Percentiles rank a stretch among this genome's conserved stretches.
Conservation (phyloP, 2,329 filamentous ascomycete genomes). For the Falciphora oryzae region DNA sequence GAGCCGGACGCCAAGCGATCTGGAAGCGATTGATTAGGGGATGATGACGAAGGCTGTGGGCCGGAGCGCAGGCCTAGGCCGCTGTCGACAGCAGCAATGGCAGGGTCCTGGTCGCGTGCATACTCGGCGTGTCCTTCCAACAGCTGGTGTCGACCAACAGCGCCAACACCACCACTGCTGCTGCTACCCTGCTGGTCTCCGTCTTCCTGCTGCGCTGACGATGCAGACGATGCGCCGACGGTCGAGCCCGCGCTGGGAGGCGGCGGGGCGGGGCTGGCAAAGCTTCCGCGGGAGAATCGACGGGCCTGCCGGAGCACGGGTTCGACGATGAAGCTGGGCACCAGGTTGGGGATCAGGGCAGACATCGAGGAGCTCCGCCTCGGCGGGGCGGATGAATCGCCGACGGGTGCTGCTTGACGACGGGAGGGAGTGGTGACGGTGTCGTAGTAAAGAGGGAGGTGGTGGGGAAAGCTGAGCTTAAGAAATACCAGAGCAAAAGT, state of each 20-base stretch:
- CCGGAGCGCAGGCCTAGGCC: background rate
- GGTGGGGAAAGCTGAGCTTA: background rate
- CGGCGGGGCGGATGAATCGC: constrained; percentile 7
- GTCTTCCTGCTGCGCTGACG: background rate
- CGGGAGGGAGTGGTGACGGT: constrained; percentile 24
- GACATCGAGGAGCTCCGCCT: constrained; percentile 3
- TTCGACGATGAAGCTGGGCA: constrained; percentile 60
- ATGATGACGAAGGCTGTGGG: background rate
- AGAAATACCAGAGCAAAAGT: background rate
- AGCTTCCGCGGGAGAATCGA: constrained; percentile 44
- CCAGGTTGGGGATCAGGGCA: constrained; percentile 38
- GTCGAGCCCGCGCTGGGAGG: too few relatives aligned
- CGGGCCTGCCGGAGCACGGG: constrained; percentile 61
- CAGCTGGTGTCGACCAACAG: background rate
- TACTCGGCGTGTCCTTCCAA: background rate
- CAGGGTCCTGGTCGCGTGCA: background rate
- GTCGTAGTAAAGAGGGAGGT: too few relatives aligned
- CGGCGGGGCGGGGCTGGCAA: constrained; percentile 15
- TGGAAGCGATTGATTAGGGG: background rate
- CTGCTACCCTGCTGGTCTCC: background rate
- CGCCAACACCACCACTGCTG: background rate
- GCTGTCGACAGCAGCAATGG: background rate
- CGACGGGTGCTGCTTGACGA: constrained; percentile 17
- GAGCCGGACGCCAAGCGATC: background rate
- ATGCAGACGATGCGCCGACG: background rate